Evolutionary conservation across 2,329 filamentous ascomycete genomes (phyloP).

Genomic region (Aspergillus sp.): DNA sequence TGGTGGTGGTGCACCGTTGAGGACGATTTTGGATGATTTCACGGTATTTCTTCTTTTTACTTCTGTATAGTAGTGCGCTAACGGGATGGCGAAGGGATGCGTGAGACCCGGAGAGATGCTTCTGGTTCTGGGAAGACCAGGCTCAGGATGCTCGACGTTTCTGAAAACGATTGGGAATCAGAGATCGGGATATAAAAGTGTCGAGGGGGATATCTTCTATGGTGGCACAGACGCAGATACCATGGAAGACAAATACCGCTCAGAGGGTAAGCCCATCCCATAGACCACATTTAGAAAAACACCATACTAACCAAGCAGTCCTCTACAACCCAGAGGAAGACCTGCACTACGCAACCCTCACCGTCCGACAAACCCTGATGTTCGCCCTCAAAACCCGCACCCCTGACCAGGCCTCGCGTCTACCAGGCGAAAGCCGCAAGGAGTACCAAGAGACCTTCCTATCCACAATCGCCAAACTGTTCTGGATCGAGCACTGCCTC

Average conservation of each 20-base stretch:
- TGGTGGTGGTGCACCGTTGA: conserved; percentile 47
- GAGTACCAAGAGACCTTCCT: conserved; percentile 64
- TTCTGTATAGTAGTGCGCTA: not conserved
- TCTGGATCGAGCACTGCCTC: conserved; percentile 70
- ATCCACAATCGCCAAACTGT: conserved; percentile 67
- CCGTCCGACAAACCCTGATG: conserved; percentile 69
- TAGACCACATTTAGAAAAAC: not conserved
- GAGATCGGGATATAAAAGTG: conserved; percentile 58
- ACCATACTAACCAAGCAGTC: conserved; percentile 33
- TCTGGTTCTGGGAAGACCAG: conserved; percentile 43
- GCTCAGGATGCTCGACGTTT: conserved; percentile 70
- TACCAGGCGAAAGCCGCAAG: conserved; percentile 60
- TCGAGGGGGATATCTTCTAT: conserved; percentile 57
- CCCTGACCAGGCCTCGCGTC: conserved; percentile 60
- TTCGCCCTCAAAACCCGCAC: conserved; percentile 71
- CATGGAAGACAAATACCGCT: conserved; percentile 51
- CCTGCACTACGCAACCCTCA: conserved; percentile 75
- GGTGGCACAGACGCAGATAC: conserved; percentile 55
- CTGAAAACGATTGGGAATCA: conserved; percentile 78
- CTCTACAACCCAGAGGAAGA: conserved; percentile 79
- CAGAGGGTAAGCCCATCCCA: conserved; percentile 33
- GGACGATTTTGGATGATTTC: conserved; percentile 66
- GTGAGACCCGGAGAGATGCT: conserved; percentile 42
- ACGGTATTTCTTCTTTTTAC: conserved; percentile 37
- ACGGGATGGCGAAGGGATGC: conserved; percentile 31